Conservation (phyloP, 768 basidiomycete genomes). For the Asterophora lycoperdoides region DNA sequence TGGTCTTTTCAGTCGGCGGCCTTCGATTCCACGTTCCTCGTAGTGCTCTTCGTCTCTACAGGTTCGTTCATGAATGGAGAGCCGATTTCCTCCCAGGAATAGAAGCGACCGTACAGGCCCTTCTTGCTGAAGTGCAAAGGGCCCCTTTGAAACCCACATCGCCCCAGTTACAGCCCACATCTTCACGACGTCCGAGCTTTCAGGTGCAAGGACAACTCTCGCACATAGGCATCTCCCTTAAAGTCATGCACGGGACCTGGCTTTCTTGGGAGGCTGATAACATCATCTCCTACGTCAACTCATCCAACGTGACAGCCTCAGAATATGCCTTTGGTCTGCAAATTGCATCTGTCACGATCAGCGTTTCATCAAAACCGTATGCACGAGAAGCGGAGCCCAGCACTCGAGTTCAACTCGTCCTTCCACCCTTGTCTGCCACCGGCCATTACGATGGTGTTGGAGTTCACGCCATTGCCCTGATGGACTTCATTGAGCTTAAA, state of each 20-base stretch:
- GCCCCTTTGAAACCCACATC: constrained; percentile 30
- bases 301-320: constrained; percentile 27
- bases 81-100: constrained; percentile 74
- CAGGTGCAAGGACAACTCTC: constrained; percentile 52
- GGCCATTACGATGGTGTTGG: constrained; percentile 49
- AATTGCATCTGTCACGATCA: constrained; percentile 55
- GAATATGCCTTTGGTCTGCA: constrained; percentile 59
- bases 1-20: constrained; percentile 41
- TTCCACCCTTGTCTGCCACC: constrained; percentile 63
- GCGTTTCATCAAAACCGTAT: constrained; percentile 48
- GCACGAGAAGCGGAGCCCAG: constrained; percentile 31
- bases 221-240: constrained; percentile 58
- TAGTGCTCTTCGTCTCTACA: constrained; percentile 74
- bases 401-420: constrained; percentile 54
- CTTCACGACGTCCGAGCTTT: constrained; percentile 28
- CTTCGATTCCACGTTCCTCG: constrained; percentile 65
- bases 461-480: constrained; percentile 51
- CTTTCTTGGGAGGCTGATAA: constrained; percentile 66
- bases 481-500: constrained; percentile 69
- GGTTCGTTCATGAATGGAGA: constrained; percentile 79
- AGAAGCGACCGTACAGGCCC: constrained; percentile 58
- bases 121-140: constrained; percentile 60
- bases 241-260: constrained; percentile 89
- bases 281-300: constrained; percentile 43
- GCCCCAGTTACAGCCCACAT: constrained; percentile 27